Percentiles rank a stretch among this genome's conserved stretches.
Conservation (phyloP, 371 early-diverging fungal species). For the Mortierella sp. region DNA sequence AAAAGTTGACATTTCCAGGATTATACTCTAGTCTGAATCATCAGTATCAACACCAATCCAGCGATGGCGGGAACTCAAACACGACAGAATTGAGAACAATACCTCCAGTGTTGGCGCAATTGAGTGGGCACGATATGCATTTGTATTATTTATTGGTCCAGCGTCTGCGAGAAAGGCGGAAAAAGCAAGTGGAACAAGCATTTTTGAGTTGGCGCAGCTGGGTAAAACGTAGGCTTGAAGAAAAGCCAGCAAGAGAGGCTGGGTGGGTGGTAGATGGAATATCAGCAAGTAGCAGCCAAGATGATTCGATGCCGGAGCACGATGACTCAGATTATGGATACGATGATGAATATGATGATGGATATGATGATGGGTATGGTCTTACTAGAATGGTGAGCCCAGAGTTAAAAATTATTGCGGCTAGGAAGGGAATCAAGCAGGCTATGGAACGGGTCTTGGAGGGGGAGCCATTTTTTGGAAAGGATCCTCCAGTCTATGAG, state of each 20-base stretch:
- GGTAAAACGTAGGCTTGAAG: conserved; percentile 14
- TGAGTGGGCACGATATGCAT: conserved; percentile 43
- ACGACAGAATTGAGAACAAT: conserved; percentile 3
- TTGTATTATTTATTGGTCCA: conserved; percentile 29
- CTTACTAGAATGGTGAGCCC: conserved; percentile 1
- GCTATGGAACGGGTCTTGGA: conserved; percentile 35
- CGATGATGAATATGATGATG: not conserved
- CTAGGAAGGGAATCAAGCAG: conserved; percentile 28
- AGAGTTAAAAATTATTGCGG: conserved; percentile 18
- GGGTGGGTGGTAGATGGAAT: conserved; percentile 30
- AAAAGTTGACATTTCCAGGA: conserved; percentile 28
- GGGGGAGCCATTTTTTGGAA: conserved; percentile 30
- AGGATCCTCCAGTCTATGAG: conserved; percentile 5
- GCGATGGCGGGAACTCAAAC: not conserved
- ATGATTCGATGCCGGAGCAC: not conserved
- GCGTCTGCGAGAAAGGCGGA: conserved; percentile 16
- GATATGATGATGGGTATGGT: not conserved
- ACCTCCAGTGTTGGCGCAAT: conserved; percentile 34
- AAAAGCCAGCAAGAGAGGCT: conserved; percentile 17
- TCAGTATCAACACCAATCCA: not conserved
- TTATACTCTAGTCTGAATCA: not conserved
- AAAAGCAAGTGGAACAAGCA: conserved; percentile 8
- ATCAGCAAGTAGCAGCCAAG: conserved; percentile 15
- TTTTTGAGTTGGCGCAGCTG: conserved; percentile 33
- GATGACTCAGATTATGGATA: conserved; percentile 5